Conservation (phyloP, 2,329 filamentous ascomycete species). For the Sporothrix dimorphospora region DNA sequence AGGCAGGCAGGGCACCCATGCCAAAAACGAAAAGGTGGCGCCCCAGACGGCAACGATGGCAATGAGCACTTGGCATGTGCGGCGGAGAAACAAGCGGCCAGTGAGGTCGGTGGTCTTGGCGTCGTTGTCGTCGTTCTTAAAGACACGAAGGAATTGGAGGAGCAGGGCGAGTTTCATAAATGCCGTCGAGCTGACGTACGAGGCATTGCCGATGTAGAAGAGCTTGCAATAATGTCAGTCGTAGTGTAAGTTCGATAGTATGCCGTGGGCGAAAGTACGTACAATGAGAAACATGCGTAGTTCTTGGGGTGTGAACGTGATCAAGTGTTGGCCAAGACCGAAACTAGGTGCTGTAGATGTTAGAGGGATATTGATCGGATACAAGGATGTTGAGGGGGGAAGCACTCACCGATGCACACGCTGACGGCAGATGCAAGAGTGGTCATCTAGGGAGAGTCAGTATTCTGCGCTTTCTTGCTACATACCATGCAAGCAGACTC, state of each 20-base stretch:
- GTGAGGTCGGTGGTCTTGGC: neutral
- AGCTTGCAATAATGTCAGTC: slow-evolving; percentile 22
- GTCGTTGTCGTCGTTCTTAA: slow-evolving; percentile 18
- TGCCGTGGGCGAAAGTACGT: neutral
- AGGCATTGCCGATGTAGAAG: slow-evolving; percentile 37
- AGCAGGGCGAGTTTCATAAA: slow-evolving; percentile 37
- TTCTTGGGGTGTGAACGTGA: slow-evolving; percentile 18
- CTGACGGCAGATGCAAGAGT: neutral
- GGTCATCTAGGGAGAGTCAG: neutral
- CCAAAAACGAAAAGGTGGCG: slow-evolving; percentile 33
- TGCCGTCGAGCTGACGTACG: slow-evolving; percentile 36
- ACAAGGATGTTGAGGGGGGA: neutral
- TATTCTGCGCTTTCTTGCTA: no score
- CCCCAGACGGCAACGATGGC: slow-evolving; percentile 35
- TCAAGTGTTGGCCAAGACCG: slow-evolving; percentile 30
- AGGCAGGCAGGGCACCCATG: slow-evolving; percentile 36
- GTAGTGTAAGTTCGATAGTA: neutral
- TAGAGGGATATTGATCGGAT: neutral
- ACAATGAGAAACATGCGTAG: slow-evolving; percentile 27
- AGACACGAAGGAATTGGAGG: slow-evolving; percentile 38
- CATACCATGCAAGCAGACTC: neutral
- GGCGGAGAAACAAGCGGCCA: slow-evolving; percentile 26
- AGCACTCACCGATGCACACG: slow-evolving; percentile 24
- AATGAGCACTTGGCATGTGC: slow-evolving; percentile 33
- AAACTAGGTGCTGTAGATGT: slow-evolving; percentile 16